Evolutionary conservation across 495 filamentous ascomycete species (phyloP), one percentile per base, ranked within the genome.

Genomic region (Arthonia radiata): DNA sequence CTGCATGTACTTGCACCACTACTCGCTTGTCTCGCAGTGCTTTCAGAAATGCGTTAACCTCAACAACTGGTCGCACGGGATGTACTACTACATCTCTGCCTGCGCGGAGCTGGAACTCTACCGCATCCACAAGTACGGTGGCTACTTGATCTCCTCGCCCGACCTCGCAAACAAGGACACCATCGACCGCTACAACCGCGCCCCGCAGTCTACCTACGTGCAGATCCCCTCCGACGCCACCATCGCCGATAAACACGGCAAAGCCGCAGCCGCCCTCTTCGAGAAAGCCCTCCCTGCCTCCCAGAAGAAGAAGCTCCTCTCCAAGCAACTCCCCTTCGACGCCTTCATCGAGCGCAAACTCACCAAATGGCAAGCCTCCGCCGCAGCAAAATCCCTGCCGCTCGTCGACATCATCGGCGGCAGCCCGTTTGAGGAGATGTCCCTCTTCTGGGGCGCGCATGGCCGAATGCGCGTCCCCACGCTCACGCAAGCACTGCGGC

Each of bases 81-180:
- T 97, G 24, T 97, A 97, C 39, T 79, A 80, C 37, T 97, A 82
- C 49, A 74, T 83, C 26, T 74, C 77, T 16, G 89, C 72, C 19
- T 53, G 61, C 11, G 66, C 67, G 1, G 67, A 90, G 38, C 40
- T 92, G 2, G 78, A 79, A 36, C 47, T 73, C 7, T 97, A 92
- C 45, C 67, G 89, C 10, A 49, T 68, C 26, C 43, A 48, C 15
- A 56, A 58, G 21, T 41, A 47, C 3, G n/a, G n/a, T n/a, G n/a
- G n/a, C n/a, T n/a, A n/a, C n/a, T n/a, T n/a, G n/a, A n/a, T n/a
- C n/a, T n/a, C n/a, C n/a, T n/a, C n/a, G n/a, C n/a, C n/a, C n/a
- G n/a, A n/a, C n/a, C n/a, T n/a, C n/a, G n/a, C n/a, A n/a, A n/a
- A n/a, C n/a, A n/a, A n/a, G n/a, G n/a, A n/a, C n/a, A n/a, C n/a